Evolutionary conservation across 805 yeast genomes (phyloP).

Genomic region (Pichia occidentalis): DNA sequence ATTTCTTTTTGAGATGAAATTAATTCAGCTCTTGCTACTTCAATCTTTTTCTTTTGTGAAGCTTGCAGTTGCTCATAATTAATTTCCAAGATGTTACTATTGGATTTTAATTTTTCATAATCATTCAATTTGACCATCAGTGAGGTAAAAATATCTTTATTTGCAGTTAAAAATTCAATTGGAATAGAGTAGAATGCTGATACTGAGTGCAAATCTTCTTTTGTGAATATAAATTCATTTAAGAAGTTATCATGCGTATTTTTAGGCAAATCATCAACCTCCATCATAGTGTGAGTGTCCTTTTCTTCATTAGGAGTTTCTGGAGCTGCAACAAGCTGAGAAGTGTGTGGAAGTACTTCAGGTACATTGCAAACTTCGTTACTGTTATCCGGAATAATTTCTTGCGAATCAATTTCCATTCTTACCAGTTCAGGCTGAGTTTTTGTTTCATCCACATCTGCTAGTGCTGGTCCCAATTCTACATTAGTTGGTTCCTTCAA

Average conservation of each 20-base stretch:
- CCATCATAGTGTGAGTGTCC: not conserved
- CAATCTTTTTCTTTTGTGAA: conserved; percentile 28
- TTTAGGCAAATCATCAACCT: not conserved
- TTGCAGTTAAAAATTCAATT: conserved; percentile 17
- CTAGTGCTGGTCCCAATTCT: too few relatives aligned
- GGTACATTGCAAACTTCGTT: too few relatives aligned
- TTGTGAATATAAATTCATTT: conserved; percentile 2
- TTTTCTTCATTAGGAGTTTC: too few relatives aligned
- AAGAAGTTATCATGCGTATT: not conserved
- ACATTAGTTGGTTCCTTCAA: too few relatives aligned
- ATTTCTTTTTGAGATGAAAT: conserved; percentile 21
- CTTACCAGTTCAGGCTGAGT: not conserved
- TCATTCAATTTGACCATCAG: conserved; percentile 30
- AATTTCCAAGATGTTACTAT: conserved; percentile 32
- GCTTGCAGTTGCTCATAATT: conserved; percentile 37
- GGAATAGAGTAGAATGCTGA: conserved; percentile 33
- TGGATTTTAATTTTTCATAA: conserved; percentile 32
- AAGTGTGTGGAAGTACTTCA: not conserved
- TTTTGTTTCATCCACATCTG: not conserved
- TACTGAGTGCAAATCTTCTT: conserved; percentile 19
- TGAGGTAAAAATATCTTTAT: conserved; percentile 20
- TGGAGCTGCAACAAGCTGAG: too few relatives aligned
- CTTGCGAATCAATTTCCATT: conserved; percentile 4
- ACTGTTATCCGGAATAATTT: conserved; percentile 1
- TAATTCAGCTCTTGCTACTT: conserved; percentile 28